These are phyloP conservation scores for Myriosclerotinia duriaeana DNA, from an alignment of 2,329 filamentous ascomycete species.

Conservation along the genomic window DNA sequence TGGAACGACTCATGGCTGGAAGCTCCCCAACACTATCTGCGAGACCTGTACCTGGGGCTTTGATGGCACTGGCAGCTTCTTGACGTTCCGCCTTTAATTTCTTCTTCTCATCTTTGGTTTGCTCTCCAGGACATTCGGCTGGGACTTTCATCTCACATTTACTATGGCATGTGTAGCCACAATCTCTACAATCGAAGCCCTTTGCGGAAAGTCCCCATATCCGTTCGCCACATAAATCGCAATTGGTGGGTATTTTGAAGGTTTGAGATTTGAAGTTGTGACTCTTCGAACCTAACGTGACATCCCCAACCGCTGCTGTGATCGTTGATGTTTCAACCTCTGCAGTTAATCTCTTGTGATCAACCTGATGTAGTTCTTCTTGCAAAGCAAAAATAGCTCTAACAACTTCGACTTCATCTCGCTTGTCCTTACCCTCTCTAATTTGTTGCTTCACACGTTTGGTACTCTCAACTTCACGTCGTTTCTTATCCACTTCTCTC, in stretches of 20 bases:
- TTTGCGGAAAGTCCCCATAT: slow-evolving; percentile 98
- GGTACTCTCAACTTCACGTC: slow-evolving; percentile 76
- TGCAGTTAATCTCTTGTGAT: slow-evolving; percentile 79
- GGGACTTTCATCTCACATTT: slow-evolving; percentile 99
- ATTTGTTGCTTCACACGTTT: slow-evolving; percentile 74
- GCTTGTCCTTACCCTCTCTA: slow-evolving; percentile 79
- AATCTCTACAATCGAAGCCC: slow-evolving; percentile 93
- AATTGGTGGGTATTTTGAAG: slow-evolving; percentile 98
- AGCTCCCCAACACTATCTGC: slow-evolving; percentile 58
- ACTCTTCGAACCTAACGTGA: slow-evolving; percentile 87
- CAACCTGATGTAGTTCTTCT: slow-evolving; percentile 79
- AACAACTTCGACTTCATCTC: slow-evolving; percentile 84
- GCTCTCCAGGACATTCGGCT: slow-evolving; percentile 90
- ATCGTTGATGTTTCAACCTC: slow-evolving; percentile 94
- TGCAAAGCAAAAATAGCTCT: slow-evolving; percentile 80
- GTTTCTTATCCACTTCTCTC: slow-evolving; percentile 81
- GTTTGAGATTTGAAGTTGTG: slow-evolving; percentile 99
- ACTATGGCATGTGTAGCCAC: slow-evolving; percentile 95
- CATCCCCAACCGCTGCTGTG: slow-evolving; percentile 84
- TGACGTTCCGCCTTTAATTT: slow-evolving; percentile 86
- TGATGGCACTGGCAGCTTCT: slow-evolving; percentile 61
- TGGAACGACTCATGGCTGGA: slow-evolving; percentile 67
- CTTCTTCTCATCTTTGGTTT: slow-evolving; percentile 92
- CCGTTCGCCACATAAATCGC: slow-evolving; percentile 91
- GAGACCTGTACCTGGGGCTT: slow-evolving; percentile 36